Evolutionary conservation across 139 green algal species (phyloP), one percentile per base, ranked within the genome.

Genomic region (Chlorella sorokiniana): DNA sequence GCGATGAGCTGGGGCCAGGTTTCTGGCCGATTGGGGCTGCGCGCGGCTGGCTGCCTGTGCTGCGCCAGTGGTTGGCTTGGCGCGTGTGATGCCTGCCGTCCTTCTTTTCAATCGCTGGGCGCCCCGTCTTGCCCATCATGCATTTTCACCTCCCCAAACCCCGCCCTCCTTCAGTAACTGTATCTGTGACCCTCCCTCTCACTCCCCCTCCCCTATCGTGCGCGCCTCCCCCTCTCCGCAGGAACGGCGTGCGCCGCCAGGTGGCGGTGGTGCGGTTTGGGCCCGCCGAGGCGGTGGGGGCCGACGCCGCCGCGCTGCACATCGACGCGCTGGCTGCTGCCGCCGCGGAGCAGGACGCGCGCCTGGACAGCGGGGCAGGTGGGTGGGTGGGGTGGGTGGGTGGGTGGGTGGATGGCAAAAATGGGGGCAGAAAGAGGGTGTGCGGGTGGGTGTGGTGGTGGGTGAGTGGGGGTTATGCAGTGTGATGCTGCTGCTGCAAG

Each of bases 221-320:
- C n/a, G n/a, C n/a, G n/a, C n/a, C n/a, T n/a, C n/a, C n/a, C n/a
- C n/a, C 33, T 14, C 41, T 38, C 9, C 59, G 37, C 67, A 83
- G 67, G 78, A 51, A 82, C 40, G 64, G 81, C 61, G 3, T 6
- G 3, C 31, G 59, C n/a, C 81, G 71, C 23, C 44, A 63, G 22
- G 71, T 44, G 31, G 45, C 62, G 23, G 29, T 91, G 65, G 81
- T 91, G 78, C 78, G 88, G 10, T 81, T 87, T 62, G 84, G 86
- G 81, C 69, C 84, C 75, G 20, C 85, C 88, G 81, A 91, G 61
- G 83, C 84, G 1, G 69, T 86, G 42, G 63, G 79, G n/a, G 31
- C 61, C 38, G 61, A 85, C 69, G 40, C 76, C 68, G 54, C 40
- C 4, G 52, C 88, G 73, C 51, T 69, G 38, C 85, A 88, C 63